A percentile compares a stretch with the other conserved stretches of the same genome.
Conservation (phyloP, 2,329 filamentous ascomycete species). For the Hypoxylon sp. region DNA sequence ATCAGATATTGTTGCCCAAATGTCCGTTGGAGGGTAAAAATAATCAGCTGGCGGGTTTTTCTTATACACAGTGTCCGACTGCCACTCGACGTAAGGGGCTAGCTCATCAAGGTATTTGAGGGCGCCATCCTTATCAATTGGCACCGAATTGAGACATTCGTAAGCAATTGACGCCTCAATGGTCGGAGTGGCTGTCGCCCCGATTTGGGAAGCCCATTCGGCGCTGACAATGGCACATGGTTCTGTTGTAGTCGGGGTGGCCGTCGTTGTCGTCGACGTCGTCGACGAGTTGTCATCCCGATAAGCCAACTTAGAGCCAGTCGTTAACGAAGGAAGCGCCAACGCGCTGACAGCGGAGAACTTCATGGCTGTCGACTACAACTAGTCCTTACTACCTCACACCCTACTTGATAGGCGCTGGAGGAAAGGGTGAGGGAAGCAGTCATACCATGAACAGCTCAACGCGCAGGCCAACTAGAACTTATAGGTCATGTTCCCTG, state of each 20-base stretch:
- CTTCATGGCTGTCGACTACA: constrained; percentile 42
- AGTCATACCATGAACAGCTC: constrained; percentile 10
- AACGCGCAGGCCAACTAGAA: constrained; percentile 17
- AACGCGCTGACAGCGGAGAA: constrained; percentile 31
- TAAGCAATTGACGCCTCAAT: constrained; percentile 58
- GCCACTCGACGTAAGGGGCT: constrained; percentile 60
- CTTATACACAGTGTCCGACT: constrained; percentile 58
- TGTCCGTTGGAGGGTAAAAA: constrained; percentile 58
- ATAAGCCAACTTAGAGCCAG: constrained; percentile 11
- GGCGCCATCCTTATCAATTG: constrained; percentile 58
- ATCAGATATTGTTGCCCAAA: constrained; percentile 55
- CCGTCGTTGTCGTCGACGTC: constrained; percentile 35
- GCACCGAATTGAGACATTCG: constrained; percentile 60
- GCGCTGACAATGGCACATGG: constrained; percentile 53
- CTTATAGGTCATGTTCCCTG: constrained; percentile 36
- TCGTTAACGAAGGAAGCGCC: constrained; percentile 36
- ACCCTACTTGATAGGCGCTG: constrained; percentile 15
- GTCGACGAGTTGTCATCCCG: constrained; percentile 33
- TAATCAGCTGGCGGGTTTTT: constrained; percentile 58
- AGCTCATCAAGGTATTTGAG: constrained; percentile 58
- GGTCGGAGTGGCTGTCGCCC: constrained; percentile 52
- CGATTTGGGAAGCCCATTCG: constrained; percentile 51
- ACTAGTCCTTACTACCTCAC: constrained; percentile 26
- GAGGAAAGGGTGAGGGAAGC: constrained; percentile 20
- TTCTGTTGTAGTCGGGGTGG: constrained; percentile 45